Percentiles rank a stretch among this genome's conserved stretches.
phyloP scores from a whole-genome alignment of 1,139 yeast species.

The Pneumocystis wakefieldiae region DNA sequence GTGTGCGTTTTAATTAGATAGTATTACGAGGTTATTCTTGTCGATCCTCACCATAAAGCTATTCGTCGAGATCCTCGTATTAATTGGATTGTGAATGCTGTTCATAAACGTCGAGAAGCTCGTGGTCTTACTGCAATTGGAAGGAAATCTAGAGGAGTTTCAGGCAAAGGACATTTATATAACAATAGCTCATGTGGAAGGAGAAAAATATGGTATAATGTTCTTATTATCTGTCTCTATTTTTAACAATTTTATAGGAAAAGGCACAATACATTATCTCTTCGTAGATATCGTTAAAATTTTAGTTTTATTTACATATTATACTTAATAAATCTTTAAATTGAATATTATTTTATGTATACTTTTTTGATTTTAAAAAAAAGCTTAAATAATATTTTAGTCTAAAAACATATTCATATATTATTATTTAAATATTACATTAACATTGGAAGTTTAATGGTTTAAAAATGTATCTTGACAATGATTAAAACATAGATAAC shows the following conservation, averaged over 20 bases:
- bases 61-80: constrained; percentile 96
- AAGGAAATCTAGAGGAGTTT: constrained; percentile 98
- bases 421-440: not conserved
- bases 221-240: not conserved
- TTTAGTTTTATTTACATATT: not conserved
- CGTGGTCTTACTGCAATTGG: constrained; percentile 95
- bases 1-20: constrained; percentile 76
- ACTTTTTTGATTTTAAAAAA: not conserved
- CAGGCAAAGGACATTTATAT: constrained; percentile 96
- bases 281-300: constrained; percentile 99
- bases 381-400: not conserved
- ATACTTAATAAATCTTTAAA: not conserved
- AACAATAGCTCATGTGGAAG: constrained; percentile 82
- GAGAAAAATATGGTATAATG: constrained; percentile 20
- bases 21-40: constrained; percentile 57
- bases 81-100: constrained; percentile 99
- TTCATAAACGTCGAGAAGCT: constrained; percentile 99
- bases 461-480: not conserved
- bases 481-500: not conserved
- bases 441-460: not conserved
- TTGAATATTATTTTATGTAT: not conserved
- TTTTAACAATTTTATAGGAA: constrained; percentile 43
- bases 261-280: constrained; percentile 95
- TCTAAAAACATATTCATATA: not conserved
- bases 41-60: constrained; percentile 97